Evolutionary conservation across 2,329 filamentous ascomycete species (phyloP), one percentile per base, ranked within the genome.

Genomic region (Exophiala calicioides): DNA sequence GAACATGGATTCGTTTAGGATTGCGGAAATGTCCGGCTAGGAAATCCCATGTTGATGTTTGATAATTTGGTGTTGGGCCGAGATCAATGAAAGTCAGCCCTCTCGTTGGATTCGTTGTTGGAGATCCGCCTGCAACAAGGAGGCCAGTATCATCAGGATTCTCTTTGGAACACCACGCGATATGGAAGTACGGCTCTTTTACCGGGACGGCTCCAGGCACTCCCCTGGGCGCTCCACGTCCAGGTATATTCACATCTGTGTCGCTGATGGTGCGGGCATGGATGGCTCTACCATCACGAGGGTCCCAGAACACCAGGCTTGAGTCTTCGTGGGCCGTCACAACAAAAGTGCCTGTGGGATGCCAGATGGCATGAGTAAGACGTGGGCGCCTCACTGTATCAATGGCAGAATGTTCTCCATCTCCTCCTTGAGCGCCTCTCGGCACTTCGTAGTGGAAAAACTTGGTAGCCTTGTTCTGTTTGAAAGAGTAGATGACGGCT

Each of bases 111-210:
- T 82, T 77, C 13, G 84, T 84, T 0, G 80, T 77, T 1, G 80
- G 74, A 52, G 85, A 79, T 3, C 93, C 93, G 21, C 93, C 93
- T 2, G 90, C 87, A 44, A 98, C 78, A 29, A 98, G 70, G 18
- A 98, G 75, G 1, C 84, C 91, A 13, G 90, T 97, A 61, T 98
- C 91, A 60, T 98, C 93, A 0, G 90, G 86, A 61, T 97, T 95
- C 50, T 84, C 78, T 65, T 96, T 96, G 47, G 88, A 91, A 68
- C 93, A 98, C 93, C 93, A 98, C 1, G 84, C 79, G 45, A 97
- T 82, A 53, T 83, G 84, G 51, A 81, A 80, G 50, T 91, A 86
- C 0, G 89, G 88, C 44, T 88, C 85, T 52, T 86, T 85, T 10
- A 85, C 68, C 12, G 76, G 75, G 31, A 82, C 72, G 1, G 74